Conservation (phyloP, 2,329 filamentous ascomycete species). For the Aspergillus quadricinctus region DNA sequence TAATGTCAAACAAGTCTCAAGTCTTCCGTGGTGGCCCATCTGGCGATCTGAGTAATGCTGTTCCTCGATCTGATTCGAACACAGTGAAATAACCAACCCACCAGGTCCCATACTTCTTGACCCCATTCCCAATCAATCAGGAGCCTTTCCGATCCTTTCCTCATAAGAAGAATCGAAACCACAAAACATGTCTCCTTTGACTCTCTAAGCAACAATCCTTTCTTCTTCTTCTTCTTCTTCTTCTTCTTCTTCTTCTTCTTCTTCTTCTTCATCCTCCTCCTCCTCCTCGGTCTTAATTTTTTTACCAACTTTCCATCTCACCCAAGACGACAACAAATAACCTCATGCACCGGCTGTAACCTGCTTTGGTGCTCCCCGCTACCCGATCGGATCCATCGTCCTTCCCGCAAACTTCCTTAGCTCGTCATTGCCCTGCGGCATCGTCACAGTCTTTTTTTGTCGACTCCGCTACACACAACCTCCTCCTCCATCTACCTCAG, state of each 20-base stretch:
- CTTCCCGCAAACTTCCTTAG: slow-evolving; percentile 37
- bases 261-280: slow-evolving; percentile 4
- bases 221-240: slow-evolving; percentile 10
- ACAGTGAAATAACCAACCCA: background rate
- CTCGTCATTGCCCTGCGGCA: slow-evolving; percentile 25
- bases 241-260: too few species aligned
- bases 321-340: background rate
- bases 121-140: background rate
- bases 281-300: background rate
- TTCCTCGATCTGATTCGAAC: background rate
- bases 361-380: slow-evolving; percentile 13
- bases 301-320: slow-evolving; percentile 8
- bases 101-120: background rate
- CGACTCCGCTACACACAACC: slow-evolving; percentile 9
- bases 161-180: background rate
- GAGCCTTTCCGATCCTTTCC: background rate
- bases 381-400: slow-evolving; percentile 21
- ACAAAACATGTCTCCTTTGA: background rate
- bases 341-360: background rate
- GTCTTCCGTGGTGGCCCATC: background rate
- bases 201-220: slow-evolving; percentile 3
- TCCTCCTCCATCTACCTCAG: slow-evolving; percentile 5
- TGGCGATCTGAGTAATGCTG: background rate
- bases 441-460: slow-evolving; percentile 19
- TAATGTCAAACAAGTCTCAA: background rate